These are phyloP conservation scores for Monosporozyma unispora DNA, from an alignment of 805 yeast genomes.

Conservation along the genomic window DNA sequence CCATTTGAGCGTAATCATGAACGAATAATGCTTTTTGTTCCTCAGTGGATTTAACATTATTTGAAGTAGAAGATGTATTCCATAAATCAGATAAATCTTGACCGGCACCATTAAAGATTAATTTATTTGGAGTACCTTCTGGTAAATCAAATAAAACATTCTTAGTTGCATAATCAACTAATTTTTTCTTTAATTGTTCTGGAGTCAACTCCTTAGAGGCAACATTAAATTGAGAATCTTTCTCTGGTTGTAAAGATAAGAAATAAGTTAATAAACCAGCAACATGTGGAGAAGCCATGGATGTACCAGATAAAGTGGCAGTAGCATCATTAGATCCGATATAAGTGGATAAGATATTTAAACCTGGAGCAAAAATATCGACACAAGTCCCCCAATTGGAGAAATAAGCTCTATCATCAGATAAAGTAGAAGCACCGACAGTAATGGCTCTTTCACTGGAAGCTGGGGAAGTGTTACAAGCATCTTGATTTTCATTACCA, in stretches of 20 bases:
- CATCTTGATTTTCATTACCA: slow-evolving; percentile 89
- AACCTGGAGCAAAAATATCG: slow-evolving; percentile 95
- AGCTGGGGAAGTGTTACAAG: slow-evolving; percentile 90
- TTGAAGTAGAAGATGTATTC: slow-evolving; percentile 26
- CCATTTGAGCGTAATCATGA: neutral
- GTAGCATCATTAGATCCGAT: slow-evolving; percentile 67
- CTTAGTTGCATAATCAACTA: slow-evolving; percentile 60
- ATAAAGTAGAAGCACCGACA: slow-evolving; percentile 88
- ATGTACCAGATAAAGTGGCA: slow-evolving; percentile 85
- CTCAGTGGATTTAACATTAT: neutral
- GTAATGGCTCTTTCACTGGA: slow-evolving; percentile 76
- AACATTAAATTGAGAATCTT: slow-evolving; percentile 48
- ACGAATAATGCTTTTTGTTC: neutral
- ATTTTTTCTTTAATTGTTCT: slow-evolving; percentile 64
- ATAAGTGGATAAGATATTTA: slow-evolving; percentile 75
- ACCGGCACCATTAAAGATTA: slow-evolving; percentile 79
- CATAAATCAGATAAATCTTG: slow-evolving; percentile 59
- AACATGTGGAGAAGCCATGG: slow-evolving; percentile 97
- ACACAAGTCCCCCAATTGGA: slow-evolving; percentile 95
- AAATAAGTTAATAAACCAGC: slow-evolving; percentile 87
- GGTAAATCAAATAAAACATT: slow-evolving; percentile 53
- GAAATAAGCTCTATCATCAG: slow-evolving; percentile 88
- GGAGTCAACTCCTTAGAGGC: slow-evolving; percentile 45
- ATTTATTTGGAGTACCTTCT: slow-evolving; percentile 63
- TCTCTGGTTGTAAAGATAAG: slow-evolving; percentile 74